A percentile compares a stretch with the other conserved stretches of the same genome.
phyloP scores from a whole-genome alignment of 495 filamentous ascomycete genomes.

The Pseudotulostoma volvatum region DNA sequence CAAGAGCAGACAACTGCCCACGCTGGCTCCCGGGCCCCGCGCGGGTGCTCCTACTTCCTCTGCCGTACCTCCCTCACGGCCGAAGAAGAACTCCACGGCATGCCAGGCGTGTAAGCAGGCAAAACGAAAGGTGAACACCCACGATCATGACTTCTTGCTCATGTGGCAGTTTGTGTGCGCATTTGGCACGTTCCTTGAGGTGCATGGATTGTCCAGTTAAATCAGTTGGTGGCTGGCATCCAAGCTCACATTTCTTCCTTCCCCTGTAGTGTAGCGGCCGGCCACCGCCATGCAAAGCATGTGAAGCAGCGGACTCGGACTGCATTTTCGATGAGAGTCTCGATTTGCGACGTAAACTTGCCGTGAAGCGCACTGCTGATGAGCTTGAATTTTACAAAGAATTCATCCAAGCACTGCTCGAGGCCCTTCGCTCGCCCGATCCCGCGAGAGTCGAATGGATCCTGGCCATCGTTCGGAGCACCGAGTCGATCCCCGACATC shows the following conservation, averaged over 20 bases:
- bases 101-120: constrained; percentile 26
- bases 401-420: constrained; percentile 16
- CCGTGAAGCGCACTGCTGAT: constrained; percentile 19
- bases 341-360: constrained; percentile 27
- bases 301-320: constrained; percentile 13
- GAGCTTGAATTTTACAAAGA: constrained; percentile 21
- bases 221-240: not conserved
- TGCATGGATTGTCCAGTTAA: not conserved
- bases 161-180: too few species aligned
- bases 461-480: constrained; percentile 13
- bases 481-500: constrained; percentile 12
- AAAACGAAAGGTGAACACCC: constrained; percentile 29
- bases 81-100: constrained; percentile 28
- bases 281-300: constrained; percentile 24
- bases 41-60: constrained; percentile 7
- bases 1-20: constrained; percentile 13
- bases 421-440: constrained; percentile 14
- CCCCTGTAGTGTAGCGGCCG: constrained; percentile 23
- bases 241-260: not conserved
- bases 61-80: constrained; percentile 11
- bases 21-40: constrained; percentile 20
- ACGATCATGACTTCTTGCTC: too few species aligned
- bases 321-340: constrained; percentile 26
- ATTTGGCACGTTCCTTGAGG: not conserved
- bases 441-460: constrained; percentile 12